Conservation (phyloP, 371 early-diverging fungal genomes). For the Circinella minor region DNA sequence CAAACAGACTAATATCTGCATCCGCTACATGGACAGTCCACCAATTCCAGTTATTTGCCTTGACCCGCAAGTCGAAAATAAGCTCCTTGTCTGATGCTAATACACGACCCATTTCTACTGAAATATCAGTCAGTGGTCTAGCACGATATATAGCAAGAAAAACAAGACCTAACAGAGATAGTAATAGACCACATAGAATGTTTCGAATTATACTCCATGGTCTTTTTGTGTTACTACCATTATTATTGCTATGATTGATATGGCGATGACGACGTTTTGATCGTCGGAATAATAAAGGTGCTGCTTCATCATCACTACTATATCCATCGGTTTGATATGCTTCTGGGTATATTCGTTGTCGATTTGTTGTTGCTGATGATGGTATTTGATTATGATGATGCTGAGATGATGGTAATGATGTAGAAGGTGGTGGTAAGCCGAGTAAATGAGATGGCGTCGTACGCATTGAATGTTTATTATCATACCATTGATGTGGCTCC, state of each 20-base stretch:
- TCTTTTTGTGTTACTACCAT: conserved; percentile 11
- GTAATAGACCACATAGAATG: conserved; percentile 15
- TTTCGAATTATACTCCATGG: conserved; percentile 21
- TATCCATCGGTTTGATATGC: conserved; percentile 37
- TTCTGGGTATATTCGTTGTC: conserved; percentile 20
- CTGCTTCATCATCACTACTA: conserved; percentile 49
- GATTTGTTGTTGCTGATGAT: neutral
- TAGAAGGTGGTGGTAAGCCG: neutral
- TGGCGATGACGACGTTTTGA: neutral
- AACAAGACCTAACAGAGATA: conserved; percentile 7
- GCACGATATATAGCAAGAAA: conserved; percentile 31
- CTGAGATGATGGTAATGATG: neutral
- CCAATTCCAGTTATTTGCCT: conserved; percentile 60
- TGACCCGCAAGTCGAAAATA: conserved; percentile 66
- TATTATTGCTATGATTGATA: neutral
- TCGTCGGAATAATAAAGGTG: conserved; percentile 30
- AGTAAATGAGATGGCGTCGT: neutral
- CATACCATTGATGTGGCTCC: conserved; percentile 20
- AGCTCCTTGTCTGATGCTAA: conserved; percentile 71
- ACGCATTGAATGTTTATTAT: conserved; percentile 10
- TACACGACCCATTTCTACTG: conserved; percentile 58
- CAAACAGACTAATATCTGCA: conserved; percentile 70
- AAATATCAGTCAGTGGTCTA: conserved; percentile 51
- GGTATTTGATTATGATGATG: neutral
- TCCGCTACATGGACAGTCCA: conserved; percentile 61